Conservation (phyloP, 257 asterid species). For the Solanum habrochaites region DNA sequence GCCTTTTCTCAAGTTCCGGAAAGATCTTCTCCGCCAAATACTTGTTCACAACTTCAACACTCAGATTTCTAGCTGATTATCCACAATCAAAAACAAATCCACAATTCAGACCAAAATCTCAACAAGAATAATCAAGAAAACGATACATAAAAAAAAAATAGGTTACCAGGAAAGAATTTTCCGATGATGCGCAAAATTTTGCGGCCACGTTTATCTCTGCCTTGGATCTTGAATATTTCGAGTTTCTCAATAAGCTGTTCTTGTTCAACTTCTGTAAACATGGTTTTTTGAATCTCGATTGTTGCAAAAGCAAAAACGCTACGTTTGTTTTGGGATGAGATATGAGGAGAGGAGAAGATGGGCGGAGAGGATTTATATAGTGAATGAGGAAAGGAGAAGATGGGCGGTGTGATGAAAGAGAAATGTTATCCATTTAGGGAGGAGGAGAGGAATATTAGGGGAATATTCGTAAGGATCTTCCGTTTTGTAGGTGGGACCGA, state of each 20-base stretch:
- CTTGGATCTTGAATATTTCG: conserved; percentile 57
- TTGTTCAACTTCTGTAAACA: conserved; percentile 27
- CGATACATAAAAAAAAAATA: neutral
- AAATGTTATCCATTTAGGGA: neutral
- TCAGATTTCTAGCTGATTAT: conserved; percentile 40
- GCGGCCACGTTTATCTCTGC: conserved; percentile 63
- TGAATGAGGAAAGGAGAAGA: neutral
- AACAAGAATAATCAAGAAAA: neutral
- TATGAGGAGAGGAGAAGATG: neutral
- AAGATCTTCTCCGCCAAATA: conserved; percentile 50
- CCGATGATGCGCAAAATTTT: conserved; percentile 63
- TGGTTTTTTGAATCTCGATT: neutral
- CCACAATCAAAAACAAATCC: neutral
- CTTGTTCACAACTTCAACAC: conserved; percentile 44
- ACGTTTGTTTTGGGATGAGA: neutral
- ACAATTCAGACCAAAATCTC: neutral
- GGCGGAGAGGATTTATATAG: neutral
- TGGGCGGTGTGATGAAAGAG: neutral
- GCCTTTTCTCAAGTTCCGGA: conserved; percentile 34
- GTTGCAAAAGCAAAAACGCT: neutral
- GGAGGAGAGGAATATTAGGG: neutral
- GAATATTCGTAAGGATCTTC: conserved; percentile 57
- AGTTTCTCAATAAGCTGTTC: conserved; percentile 37
- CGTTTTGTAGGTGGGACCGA: neutral
- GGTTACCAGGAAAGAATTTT: conserved; percentile 69